Base-by-base conservation (phyloP, 2,329 filamentous ascomycete genomes). In the Didymella exigua region DNA sequence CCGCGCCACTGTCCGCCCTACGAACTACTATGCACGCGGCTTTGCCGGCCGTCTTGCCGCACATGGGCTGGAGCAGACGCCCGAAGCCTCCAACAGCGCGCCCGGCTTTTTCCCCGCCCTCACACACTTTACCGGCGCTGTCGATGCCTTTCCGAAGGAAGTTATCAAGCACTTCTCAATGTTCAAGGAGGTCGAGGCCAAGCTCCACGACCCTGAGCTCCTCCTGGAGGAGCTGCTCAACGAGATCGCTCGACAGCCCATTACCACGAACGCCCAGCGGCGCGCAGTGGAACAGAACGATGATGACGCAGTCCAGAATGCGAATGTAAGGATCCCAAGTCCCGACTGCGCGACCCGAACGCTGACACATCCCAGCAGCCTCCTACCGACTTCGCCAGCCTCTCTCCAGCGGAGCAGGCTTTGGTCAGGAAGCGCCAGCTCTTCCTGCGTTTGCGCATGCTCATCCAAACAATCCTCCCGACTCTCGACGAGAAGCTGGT, bases 401-500 rank as follows among this genome's bases (percentile, higher is more conserved):
- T 69, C 36, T 59, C 71, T 0, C 51, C 69, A n/a, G 68, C 73
- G 37, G 72, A 75, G 42, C 75, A 77, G 48, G 73, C 75, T n/a
- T 88, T 89, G 67, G 73, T 89, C 37, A 83, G 82, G 47, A 85
- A 88, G 61, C 86, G 91, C 62, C 85, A 89, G 67, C 80, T 93
- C 36, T 96, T 93, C 72, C 86, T 87, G 66, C 87, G 91, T 56
- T 86, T 93, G 48, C 88, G 91, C 31, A 82, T 86, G 66, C 88
- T 89, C 61, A 88, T 96, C 47, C 86, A 89, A 62, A 89, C 93
- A 65, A 89, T 98, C 81, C 86, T 98, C 38, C 86, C 91, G 42
- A 93, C 93, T 1, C 84, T 98, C 31, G 95, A 99, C 70, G 95
- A 99, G 77, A 99, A 99, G 78, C 96, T 97, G 64, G 93, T 97